A percentile compares a stretch with the other conserved stretches of the same genome.
These are phyloP conservation scores for Penicillium argentinense DNA, from an alignment of 495 filamentous ascomycete species.

Conservation along the genomic window DNA sequence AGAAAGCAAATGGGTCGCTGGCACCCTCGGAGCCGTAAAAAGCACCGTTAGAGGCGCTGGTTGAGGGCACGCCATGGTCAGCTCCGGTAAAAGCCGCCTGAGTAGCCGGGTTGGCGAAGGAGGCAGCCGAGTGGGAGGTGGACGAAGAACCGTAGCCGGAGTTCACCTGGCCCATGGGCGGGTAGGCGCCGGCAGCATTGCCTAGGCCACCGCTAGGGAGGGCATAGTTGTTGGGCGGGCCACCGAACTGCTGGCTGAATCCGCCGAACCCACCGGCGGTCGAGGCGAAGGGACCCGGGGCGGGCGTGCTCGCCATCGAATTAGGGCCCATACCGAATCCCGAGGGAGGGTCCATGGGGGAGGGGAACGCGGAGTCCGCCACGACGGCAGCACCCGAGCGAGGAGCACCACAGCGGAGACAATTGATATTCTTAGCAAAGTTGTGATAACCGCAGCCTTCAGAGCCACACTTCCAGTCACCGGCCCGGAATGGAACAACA, in stretches of 20 bases:
- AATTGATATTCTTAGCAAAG: constrained; percentile 98
- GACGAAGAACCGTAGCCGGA: constrained; percentile 62
- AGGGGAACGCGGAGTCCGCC: constrained; percentile 88
- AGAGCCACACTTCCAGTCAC: constrained; percentile 98
- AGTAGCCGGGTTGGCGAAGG: constrained; percentile 89
- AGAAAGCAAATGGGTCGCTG: constrained; percentile 85
- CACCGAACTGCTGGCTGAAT: constrained; percentile 84
- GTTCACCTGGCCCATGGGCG: constrained; percentile 73
- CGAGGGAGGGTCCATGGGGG: constrained; percentile 82
- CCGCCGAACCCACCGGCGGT: constrained; percentile 72
- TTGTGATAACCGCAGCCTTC: constrained; percentile 99
- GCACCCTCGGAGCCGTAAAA: constrained; percentile 62
- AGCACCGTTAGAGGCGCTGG: constrained; percentile 52
- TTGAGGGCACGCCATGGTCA: constrained; percentile 61
- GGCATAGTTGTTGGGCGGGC: constrained; percentile 84
- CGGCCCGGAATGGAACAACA: constrained; percentile 93
- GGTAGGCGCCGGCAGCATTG: constrained; percentile 75
- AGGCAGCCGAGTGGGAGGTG: constrained; percentile 76
- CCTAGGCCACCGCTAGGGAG: constrained; percentile 81
- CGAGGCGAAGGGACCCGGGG: constrained; percentile 76
- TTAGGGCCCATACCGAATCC: constrained; percentile 74
- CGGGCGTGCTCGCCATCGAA: constrained; percentile 83
- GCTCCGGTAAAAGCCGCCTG: constrained; percentile 91
- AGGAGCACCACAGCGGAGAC: constrained; percentile 91
- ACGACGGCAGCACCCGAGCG: constrained; percentile 91